Percentiles rank a stretch among this genome's conserved stretches.
Evolutionary conservation across 164 flowering plant species (phyloP).

Genomic region (Taxillus chinensis): DNA sequence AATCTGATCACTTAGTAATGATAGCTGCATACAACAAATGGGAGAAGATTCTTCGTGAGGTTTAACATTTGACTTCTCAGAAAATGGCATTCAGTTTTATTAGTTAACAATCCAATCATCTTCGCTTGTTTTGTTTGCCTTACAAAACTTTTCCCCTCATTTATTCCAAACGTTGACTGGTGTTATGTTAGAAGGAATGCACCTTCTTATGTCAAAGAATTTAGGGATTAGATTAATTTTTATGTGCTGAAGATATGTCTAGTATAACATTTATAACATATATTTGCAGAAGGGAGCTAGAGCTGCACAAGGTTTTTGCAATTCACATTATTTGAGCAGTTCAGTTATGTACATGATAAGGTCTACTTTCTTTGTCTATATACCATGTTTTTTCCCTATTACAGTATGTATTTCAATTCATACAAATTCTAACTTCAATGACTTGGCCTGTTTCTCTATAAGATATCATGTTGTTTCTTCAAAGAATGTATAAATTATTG

Average conservation of each 20-base stretch:
- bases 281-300: constrained; percentile 65
- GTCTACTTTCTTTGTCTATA: constrained; percentile 19
- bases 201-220: too few relatives aligned
- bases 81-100: too few relatives aligned
- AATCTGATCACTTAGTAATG: constrained; percentile 81
- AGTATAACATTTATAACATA: neutral
- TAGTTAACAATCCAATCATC: too few relatives aligned
- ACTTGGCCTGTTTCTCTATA: neutral
- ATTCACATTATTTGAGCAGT: constrained; percentile 57
- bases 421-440: too few relatives aligned
- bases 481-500: too few relatives aligned
- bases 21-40: constrained; percentile 73
- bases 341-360: constrained; percentile 92
- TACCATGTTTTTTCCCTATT: neutral
- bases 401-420: too few relatives aligned
- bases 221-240: too few relatives aligned
- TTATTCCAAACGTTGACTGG: too few relatives aligned
- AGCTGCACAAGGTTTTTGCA: constrained; percentile 75
- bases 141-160: too few relatives aligned
- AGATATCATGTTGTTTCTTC: neutral
- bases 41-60: constrained; percentile 67
- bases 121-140: too few relatives aligned
- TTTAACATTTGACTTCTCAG: constrained; percentile 3
- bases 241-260: too few relatives aligned
- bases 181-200: too few relatives aligned